Evolutionary conservation across 371 early-diverging fungal species (phyloP).

Genomic region (Coemansia sp.): DNA sequence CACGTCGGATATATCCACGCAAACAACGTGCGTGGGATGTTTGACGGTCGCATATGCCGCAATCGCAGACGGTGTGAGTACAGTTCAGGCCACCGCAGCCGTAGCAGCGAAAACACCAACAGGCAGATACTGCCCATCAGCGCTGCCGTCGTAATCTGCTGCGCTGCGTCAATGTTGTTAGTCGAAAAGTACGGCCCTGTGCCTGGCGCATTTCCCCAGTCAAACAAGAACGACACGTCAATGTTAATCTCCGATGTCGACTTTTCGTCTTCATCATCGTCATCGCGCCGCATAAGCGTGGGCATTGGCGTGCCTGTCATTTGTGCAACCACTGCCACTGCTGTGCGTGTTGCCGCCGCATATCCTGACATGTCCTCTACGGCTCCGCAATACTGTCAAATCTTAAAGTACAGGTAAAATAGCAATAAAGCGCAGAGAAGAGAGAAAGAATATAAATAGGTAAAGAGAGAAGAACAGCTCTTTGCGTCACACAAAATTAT

Average conservation of each 20-base stretch:
- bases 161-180: slow-evolving; percentile 46
- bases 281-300: background rate
- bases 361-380: background rate
- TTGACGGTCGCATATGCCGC: slow-evolving; percentile 40
- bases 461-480: too few relatives aligned
- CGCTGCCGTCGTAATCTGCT: slow-evolving; percentile 47
- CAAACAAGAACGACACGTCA: slow-evolving; percentile 28
- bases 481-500: too few relatives aligned
- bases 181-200: slow-evolving; percentile 43
- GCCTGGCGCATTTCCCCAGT: slow-evolving; percentile 49
- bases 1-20: slow-evolving; percentile 46
- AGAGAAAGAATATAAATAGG: too few relatives aligned
- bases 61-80: slow-evolving; percentile 48
- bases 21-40: slow-evolving; percentile 43
- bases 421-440: too few relatives aligned
- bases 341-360: slow-evolving; percentile 2
- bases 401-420: too few relatives aligned
- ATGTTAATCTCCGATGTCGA: slow-evolving; percentile 30
- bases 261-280: slow-evolving; percentile 8
- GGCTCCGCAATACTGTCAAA: too few relatives aligned
- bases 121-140: slow-evolving; percentile 39
- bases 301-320: background rate
- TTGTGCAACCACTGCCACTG: background rate
- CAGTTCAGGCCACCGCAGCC: slow-evolving; percentile 40
- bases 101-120: slow-evolving; percentile 36